A percentile compares a stretch with the other conserved stretches of the same genome.
phyloP scores from a whole-genome alignment of 2,329 filamentous ascomycete species.

The Colletotrichum eleusines region DNA sequence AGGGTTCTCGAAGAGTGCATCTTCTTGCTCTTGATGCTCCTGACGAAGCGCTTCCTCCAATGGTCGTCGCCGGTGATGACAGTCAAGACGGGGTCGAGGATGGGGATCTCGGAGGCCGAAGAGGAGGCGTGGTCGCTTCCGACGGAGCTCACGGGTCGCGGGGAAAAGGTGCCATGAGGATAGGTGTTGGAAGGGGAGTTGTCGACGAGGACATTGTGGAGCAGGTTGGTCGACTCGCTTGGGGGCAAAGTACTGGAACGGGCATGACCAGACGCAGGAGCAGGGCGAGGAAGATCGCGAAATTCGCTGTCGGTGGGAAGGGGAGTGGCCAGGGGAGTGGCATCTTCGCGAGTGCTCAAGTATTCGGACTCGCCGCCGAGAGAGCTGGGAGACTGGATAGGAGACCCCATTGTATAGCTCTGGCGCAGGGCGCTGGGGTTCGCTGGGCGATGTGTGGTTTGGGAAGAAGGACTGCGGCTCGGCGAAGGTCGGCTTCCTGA shows the following conservation, averaged over 20 bases:
- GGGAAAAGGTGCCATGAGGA: conserved; percentile 83
- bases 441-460: conserved; percentile 53
- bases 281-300: conserved; percentile 43
- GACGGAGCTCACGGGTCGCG: conserved; percentile 66
- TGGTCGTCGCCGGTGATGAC: conserved; percentile 55
- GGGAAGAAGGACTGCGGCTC: conserved; percentile 36
- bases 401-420: conserved; percentile 51
- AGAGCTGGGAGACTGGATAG: conserved; percentile 35
- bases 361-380: conserved; percentile 41
- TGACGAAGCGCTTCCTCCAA: conserved; percentile 64
- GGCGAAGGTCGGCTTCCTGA: conserved; percentile 37
- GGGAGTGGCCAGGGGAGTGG: conserved; percentile 39
- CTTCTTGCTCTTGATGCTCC: conserved; percentile 70
- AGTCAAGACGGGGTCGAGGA: conserved; percentile 55
- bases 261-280: conserved; percentile 44
- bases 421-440: conserved; percentile 62
- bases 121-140: conserved; percentile 53
- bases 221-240: conserved; percentile 65
- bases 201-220: conserved; percentile 52
- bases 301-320: conserved; percentile 30
- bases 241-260: conserved; percentile 41
- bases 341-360: conserved; percentile 42
- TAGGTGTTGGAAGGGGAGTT: conserved; percentile 64
- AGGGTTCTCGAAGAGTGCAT: conserved; percentile 80
- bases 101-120: conserved; percentile 50